Evolutionary conservation across 2,329 filamentous ascomycete genomes (phyloP), one percentile per base, ranked within the genome.

Genomic region (Microdochium trichocladiopsis): DNA sequence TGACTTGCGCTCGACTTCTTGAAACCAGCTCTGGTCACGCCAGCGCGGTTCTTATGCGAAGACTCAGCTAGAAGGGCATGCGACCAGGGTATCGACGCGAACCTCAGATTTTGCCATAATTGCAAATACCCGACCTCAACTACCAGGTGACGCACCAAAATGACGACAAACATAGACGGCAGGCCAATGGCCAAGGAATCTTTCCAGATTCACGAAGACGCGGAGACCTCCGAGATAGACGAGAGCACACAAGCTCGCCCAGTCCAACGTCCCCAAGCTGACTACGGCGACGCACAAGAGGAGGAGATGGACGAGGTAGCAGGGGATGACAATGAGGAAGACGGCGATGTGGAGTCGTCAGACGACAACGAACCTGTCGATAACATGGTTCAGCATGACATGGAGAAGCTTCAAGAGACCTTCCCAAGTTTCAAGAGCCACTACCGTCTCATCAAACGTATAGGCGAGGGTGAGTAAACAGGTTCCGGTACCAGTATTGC

Each of bases 371-470:
- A 79, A 24, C 69, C 74, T 14, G 76, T 90, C 36, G 87, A 92
- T 59, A 74, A 80, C 21, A 74, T 73, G 5, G 88, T 96, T 14
- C 80, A 84, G 56, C 84, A 91, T 51, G 94, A 99, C 67, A 99
- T 99, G 82, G 82, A 84, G 50, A 89, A 85, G 59, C 83, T 99
- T 53, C 86, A 93, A 61, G 77, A 83, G 51, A 87, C 84, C 31
- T 96, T 97, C 66, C 85, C 85, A 36, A 89, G 88, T 50, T 95
- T 97, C 67, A 87, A 82, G 58, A 80, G 89, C 61, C 84, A 86
- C 53, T 99, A 93, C 70, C 86, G 92, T 51, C 73, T 99, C 51
- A 94, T 99, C 66, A 96, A 96, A 71, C 87, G 93, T 56, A 99
- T 99, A 64, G 94, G 94, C 64, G 94, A 99, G 80, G 94, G 91